Conservation (phyloP, 2,329 filamentous ascomycete species). For the Penicillium sp. region DNA sequence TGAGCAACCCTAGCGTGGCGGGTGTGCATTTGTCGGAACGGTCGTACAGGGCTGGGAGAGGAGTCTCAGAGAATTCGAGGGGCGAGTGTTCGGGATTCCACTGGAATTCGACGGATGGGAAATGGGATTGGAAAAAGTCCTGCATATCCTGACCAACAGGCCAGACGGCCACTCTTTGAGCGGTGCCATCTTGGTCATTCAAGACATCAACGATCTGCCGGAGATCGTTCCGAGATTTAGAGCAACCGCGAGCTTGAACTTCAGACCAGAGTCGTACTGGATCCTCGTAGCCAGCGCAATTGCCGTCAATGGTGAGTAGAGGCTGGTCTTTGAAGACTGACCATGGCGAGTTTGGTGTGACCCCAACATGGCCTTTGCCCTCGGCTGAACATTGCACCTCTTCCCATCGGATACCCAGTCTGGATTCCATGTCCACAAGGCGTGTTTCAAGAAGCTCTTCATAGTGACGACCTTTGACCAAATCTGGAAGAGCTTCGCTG, state of each 20-base stretch:
- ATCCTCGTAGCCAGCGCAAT: conserved; percentile 34
- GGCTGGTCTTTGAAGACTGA: conserved; percentile 30
- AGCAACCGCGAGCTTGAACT: conserved; percentile 39
- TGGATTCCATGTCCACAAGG: conserved; percentile 38
- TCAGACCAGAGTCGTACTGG: conserved; percentile 35
- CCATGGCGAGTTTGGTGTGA: conserved; percentile 24
- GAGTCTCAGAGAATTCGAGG: conserved; percentile 36
- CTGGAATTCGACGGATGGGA: conserved; percentile 31
- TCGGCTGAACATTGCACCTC: conserved; percentile 3
- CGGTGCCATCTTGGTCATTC: conserved; percentile 43
- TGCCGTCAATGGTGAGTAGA: conserved; percentile 35
- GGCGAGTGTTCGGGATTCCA: conserved; percentile 45
- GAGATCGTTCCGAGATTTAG: conserved; percentile 38
- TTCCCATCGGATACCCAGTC: conserved; percentile 42
- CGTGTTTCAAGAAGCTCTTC: conserved; percentile 34
- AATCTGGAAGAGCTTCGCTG: conserved; percentile 27
- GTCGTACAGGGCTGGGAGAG: conserved; percentile 21
- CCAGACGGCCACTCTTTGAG: conserved; percentile 12
- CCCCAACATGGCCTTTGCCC: conserved; percentile 26
- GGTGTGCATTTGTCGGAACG: conserved; percentile 24
- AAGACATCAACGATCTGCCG: conserved; percentile 39
- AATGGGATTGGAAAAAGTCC: conserved; percentile 5
- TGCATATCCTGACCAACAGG: conserved; percentile 1
- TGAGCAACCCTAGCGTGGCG: conserved; percentile 42
- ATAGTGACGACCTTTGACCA: conserved; percentile 34